Percentiles rank a stretch among this genome's conserved stretches.
These are phyloP conservation scores for Saccharomycopsis sp. DNA, from an alignment of 805 yeast genomes.

Conservation along the genomic window DNA sequence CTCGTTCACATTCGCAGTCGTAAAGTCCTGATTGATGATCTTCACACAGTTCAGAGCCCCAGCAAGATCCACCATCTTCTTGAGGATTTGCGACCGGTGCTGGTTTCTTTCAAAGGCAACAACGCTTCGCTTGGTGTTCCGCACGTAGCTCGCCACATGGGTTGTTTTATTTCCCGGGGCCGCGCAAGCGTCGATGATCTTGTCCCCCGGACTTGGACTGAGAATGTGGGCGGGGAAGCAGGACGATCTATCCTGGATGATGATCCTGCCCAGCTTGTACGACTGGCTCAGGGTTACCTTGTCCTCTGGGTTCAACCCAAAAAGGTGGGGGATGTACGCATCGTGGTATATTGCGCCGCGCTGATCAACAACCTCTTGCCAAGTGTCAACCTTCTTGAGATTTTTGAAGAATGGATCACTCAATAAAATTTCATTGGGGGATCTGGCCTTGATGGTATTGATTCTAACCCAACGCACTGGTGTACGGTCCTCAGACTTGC, in stretches of 20 bases:
- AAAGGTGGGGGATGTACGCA: conserved; percentile 61
- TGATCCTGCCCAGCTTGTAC: conserved; percentile 67
- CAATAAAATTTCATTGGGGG: conserved; percentile 20
- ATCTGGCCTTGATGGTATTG: conserved; percentile 49
- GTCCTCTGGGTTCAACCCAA: conserved; percentile 74
- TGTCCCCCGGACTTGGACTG: conserved; percentile 48
- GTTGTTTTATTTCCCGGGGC: conserved; percentile 99
- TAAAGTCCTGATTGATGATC: conserved; percentile 50
- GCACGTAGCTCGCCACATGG: conserved; percentile 66
- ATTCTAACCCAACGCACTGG: conserved; percentile 77
- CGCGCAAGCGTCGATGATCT: conserved; percentile 86
- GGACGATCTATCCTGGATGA: conserved; percentile 93
- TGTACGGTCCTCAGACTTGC: conserved; percentile 37
- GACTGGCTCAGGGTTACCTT: conserved; percentile 57
- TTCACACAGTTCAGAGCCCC: conserved; percentile 43
- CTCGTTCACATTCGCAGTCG: conserved; percentile 47
- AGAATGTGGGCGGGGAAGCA: conserved; percentile 91
- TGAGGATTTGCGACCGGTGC: conserved; percentile 57
- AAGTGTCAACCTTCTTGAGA: conserved; percentile 37
- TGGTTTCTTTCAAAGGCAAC: conserved; percentile 85
- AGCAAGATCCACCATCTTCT: conserved; percentile 73
- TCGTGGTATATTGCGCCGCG: conserved; percentile 65
- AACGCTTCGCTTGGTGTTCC: conserved; percentile 30
- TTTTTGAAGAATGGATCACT: conserved; percentile 33
- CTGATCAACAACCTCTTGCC: conserved; percentile 33